phyloP scores from a whole-genome alignment of 257 asterid species.

The Plantago elongata region DNA sequence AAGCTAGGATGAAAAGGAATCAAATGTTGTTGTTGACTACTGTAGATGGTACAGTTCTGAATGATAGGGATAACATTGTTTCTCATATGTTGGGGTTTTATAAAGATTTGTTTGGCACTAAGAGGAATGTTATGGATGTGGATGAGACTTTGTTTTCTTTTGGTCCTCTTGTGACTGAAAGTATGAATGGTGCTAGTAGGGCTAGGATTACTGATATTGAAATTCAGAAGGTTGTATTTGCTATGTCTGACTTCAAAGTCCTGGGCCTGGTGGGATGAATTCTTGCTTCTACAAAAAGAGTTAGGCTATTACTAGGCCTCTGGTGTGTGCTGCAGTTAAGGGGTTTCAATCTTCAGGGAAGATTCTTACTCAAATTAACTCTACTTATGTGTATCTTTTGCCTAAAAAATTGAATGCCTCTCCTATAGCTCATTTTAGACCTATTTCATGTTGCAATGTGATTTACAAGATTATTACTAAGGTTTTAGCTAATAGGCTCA shows the following conservation, averaged over 20 bases:
- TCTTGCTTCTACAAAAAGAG: neutral
- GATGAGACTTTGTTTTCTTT: neutral
- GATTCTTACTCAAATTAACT: no score
- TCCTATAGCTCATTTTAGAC: neutral
- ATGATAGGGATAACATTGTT: neutral
- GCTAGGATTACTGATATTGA: neutral
- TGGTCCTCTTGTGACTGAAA: neutral
- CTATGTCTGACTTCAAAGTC: neutral
- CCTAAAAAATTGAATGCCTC: neutral
- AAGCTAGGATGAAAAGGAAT: no score
- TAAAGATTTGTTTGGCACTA: neutral
- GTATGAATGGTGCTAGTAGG: neutral
- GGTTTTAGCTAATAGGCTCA: neutral
- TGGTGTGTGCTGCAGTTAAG: neutral
- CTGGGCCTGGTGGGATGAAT: no score
- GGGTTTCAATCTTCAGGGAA: neutral
- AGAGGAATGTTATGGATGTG: neutral
- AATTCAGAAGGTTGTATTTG: neutral
- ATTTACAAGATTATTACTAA: no score
- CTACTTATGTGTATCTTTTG: neutral
- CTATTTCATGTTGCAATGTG: neutral
- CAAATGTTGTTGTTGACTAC: neutral
- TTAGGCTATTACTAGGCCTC: neutral
- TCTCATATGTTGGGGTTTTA: neutral
- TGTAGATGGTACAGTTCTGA: neutral